A percentile compares a stretch with the other conserved stretches of the same genome.
Conservation (phyloP, 805 yeast genomes). For the Peterozyma toletana region DNA sequence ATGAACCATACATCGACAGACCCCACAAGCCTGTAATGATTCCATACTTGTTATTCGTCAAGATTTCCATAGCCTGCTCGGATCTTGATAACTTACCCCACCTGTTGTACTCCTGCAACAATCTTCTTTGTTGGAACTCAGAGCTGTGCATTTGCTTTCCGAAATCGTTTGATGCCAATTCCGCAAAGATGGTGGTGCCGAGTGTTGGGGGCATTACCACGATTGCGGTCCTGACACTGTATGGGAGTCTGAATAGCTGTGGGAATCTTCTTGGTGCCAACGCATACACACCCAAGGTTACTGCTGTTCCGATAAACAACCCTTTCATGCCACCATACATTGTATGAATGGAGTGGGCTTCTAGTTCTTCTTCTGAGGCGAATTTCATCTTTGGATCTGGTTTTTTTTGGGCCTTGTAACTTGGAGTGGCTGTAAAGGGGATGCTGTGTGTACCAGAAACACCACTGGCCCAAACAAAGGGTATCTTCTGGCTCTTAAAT, state of each 20-base stretch:
- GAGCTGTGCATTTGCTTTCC: conserved; percentile 56
- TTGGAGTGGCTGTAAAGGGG: no score
- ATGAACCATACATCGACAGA: conserved; percentile 72
- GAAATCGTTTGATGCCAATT: conserved; percentile 60
- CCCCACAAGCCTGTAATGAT: conserved; percentile 74
- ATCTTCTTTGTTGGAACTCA: conserved; percentile 28
- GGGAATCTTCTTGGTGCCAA: conserved; percentile 43
- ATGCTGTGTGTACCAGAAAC: no score
- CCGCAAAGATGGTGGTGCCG: conserved; percentile 58
- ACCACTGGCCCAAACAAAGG: no score
- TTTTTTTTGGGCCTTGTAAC: no score
- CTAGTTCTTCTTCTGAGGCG: conserved; percentile 55
- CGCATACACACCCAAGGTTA: conserved; percentile 50
- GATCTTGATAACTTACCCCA: conserved; percentile 42
- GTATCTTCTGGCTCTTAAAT: no score
- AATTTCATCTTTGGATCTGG: conserved; percentile 47
- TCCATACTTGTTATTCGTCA: conserved; percentile 53
- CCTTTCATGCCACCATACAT: conserved; percentile 59
- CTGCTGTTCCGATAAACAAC: conserved; percentile 42
- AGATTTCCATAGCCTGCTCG: conserved; percentile 42
- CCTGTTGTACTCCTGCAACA: conserved; percentile 40
- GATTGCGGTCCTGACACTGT: conserved; percentile 55
- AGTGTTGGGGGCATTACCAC: conserved; percentile 64
- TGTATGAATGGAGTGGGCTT: conserved; percentile 55
- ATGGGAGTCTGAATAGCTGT: conserved; percentile 34